Percentiles rank a stretch among this genome's conserved stretches.
Conservation (phyloP, 2,329 filamentous ascomycete species). For the Alternaria consortialis region DNA sequence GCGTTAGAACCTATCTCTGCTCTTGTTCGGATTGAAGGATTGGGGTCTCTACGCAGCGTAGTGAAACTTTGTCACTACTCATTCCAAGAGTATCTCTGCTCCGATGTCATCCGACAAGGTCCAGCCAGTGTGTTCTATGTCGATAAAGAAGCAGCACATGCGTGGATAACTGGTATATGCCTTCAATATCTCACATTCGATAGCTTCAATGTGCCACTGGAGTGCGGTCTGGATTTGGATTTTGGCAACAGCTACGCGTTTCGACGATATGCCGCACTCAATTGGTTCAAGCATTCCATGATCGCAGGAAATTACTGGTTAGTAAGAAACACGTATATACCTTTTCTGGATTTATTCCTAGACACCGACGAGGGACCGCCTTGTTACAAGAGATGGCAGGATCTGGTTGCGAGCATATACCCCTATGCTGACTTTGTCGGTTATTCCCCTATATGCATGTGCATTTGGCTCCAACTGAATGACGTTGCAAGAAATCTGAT, state of each 20-base stretch:
- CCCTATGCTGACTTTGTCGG: neutral
- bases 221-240: neutral
- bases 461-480: neutral
- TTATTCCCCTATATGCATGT: neutral
- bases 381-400: neutral
- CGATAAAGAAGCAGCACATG: neutral
- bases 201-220: neutral
- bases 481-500: neutral
- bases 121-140: neutral
- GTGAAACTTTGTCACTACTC: neutral
- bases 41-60: neutral
- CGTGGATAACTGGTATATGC: neutral
- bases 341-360: neutral
- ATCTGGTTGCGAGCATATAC: neutral
- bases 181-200: neutral
- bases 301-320: too few species aligned
- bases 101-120: neutral
- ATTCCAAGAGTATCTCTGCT: neutral
- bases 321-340: neutral
- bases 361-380: neutral
- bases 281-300: neutral
- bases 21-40: neutral
- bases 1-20: neutral
- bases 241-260: neutral
- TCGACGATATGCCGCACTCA: neutral